Evolutionary conservation across 2,329 filamentous ascomycete species (phyloP).

Genomic region (Ophiostoma novo-ulmi): DNA sequence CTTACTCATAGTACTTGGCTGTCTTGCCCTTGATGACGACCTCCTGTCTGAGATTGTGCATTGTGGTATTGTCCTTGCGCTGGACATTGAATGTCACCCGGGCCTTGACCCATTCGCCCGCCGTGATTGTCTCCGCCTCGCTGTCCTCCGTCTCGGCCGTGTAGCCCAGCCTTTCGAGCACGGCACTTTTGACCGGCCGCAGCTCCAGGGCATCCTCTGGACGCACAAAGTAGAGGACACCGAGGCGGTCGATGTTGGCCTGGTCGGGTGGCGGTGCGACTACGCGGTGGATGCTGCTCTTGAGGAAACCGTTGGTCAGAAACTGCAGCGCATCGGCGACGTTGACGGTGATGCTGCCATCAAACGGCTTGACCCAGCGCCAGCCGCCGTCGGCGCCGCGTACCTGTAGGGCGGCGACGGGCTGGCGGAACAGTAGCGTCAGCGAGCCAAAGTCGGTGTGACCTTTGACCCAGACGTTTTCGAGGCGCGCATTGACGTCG

Average conservation of each 20-base stretch:
- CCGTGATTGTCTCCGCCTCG: conserved; percentile 16
- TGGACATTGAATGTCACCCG: conserved; percentile 15
- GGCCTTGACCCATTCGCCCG: conserved; percentile 24
- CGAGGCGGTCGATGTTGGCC: conserved; percentile 44
- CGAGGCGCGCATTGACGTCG: conserved; percentile 35
- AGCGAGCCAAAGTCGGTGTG: conserved; percentile 51
- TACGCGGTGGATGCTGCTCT: conserved; percentile 35
- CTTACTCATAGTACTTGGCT: conserved; percentile 22
- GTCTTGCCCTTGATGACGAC: conserved; percentile 22
- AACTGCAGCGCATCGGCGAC: conserved; percentile 42
- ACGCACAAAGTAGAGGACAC: conserved; percentile 48
- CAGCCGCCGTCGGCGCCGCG: conserved; percentile 38
- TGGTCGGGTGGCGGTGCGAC: conserved; percentile 39
- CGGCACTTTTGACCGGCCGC: conserved; percentile 20
- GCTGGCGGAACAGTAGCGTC: conserved; percentile 51
- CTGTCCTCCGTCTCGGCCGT: conserved; percentile 12
- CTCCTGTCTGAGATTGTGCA: conserved; percentile 15
- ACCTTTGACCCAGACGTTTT: conserved; percentile 33
- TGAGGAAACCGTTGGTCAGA: conserved; percentile 42
- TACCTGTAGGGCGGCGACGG: conserved; percentile 50
- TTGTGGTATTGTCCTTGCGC: not conserved
- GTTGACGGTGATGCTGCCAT: conserved; percentile 47
- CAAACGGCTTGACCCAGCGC: conserved; percentile 42
- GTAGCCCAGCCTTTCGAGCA: conserved; percentile 21
- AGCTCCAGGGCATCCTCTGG: conserved; percentile 39